Conservation (phyloP, 2,329 filamentous ascomycete species). For the Meredithiella fracta region DNA sequence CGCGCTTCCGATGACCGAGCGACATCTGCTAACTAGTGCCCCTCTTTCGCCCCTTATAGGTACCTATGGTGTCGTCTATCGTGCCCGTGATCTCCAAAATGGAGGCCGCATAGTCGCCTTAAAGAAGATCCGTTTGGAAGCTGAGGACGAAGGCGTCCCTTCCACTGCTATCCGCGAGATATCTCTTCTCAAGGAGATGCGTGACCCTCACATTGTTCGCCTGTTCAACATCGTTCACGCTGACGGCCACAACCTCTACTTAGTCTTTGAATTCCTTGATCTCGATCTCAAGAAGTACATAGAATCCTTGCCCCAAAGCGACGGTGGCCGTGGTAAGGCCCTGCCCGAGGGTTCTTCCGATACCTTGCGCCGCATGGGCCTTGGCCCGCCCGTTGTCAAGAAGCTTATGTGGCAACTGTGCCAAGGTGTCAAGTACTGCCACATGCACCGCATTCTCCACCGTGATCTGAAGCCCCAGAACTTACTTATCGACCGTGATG, state of each 20-base stretch:
- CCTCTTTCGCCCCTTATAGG: slow-evolving; percentile 31
- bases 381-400: slow-evolving; percentile 70
- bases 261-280: slow-evolving; percentile 84
- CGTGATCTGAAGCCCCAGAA: slow-evolving; percentile 87
- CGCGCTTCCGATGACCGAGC: background rate
- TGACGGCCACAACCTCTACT: slow-evolving; percentile 86
- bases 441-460: slow-evolving; percentile 73
- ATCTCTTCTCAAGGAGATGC: slow-evolving; percentile 86
- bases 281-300: slow-evolving; percentile 92
- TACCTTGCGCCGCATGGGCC: slow-evolving; percentile 48
- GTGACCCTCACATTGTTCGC: slow-evolving; percentile 75
- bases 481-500: slow-evolving; percentile 68
- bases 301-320: slow-evolving; percentile 70
- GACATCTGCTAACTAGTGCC: slow-evolving; percentile 2
- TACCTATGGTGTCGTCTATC: slow-evolving; percentile 91
- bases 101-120: slow-evolving; percentile 74
- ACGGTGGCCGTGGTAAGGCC: slow-evolving; percentile 72
- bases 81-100: slow-evolving; percentile 71
- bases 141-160: slow-evolving; percentile 85
- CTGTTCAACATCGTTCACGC: slow-evolving; percentile 87
- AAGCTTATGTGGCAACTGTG: slow-evolving; percentile 86
- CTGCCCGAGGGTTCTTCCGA: slow-evolving; percentile 60
- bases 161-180: slow-evolving; percentile 90
- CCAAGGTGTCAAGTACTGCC: slow-evolving; percentile 73
- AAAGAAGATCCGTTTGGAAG: slow-evolving; percentile 90